Conservation (phyloP, 1,284 basidiomycete species). For the Fomes fomentarius region DNA sequence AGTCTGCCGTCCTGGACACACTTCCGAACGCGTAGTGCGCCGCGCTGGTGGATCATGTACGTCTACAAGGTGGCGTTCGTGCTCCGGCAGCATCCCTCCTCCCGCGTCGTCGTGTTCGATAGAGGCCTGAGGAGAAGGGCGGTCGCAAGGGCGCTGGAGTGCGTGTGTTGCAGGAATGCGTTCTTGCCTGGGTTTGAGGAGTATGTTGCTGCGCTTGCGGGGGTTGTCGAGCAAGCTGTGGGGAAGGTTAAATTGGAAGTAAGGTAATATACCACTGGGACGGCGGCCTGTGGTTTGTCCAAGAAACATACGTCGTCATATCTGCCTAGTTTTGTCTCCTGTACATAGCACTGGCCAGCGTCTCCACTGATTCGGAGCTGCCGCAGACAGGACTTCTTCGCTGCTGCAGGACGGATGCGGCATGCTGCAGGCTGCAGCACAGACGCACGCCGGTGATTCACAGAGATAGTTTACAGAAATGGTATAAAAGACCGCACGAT, state of each 20-base stretch:
- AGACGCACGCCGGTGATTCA: too few species aligned
- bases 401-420: too few species aligned
- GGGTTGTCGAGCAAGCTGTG: conserved; percentile 13
- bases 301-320: too few species aligned
- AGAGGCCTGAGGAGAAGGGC: conserved; percentile 12
- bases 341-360: too few species aligned
- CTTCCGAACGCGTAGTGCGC: conserved; percentile 15
- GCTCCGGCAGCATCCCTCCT: conserved; percentile 13
- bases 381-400: too few species aligned
- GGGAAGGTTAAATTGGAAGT: conserved; percentile 4
- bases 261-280: background rate
- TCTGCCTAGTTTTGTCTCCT: too few species aligned
- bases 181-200: conserved; percentile 18
- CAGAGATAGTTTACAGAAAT: too few species aligned
- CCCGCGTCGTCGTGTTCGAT: conserved; percentile 13
- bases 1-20: conserved; percentile 16
- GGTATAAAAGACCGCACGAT: too few species aligned
- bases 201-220: conserved; percentile 13
- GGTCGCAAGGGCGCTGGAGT: conserved; percentile 16
- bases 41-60: conserved; percentile 25
- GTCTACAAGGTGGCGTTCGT: conserved; percentile 22
- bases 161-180: conserved; percentile 12
- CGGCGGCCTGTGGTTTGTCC: too few species aligned
- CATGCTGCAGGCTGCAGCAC: too few species aligned
- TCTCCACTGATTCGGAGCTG: too few species aligned